These are phyloP conservation scores for Theileria parva DNA, from an alignment of 169 alveolate species.

Conservation along the genomic window DNA sequence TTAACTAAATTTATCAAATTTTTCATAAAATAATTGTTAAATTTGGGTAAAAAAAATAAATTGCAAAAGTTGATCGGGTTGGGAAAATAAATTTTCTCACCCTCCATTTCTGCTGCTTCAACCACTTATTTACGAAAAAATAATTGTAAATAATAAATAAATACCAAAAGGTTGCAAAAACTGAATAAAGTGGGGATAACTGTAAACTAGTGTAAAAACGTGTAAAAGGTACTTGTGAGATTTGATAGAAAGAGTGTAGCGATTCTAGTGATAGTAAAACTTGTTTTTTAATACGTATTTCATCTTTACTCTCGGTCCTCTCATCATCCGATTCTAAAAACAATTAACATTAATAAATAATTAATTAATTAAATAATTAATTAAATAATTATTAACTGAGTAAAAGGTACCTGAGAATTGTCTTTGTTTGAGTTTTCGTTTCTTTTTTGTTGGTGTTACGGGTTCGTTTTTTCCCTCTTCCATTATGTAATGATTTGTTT, in stretches of 20 bases:
- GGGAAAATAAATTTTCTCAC: no score
- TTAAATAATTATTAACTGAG: no score
- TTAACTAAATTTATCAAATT: neutral
- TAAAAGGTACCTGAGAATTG: conserved; percentile 8
- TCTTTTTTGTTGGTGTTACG: conserved; percentile 20
- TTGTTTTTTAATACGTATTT: conserved; percentile 14
- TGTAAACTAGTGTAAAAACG: no score
- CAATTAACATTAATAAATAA: neutral
- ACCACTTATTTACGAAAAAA: no score
- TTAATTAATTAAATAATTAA: neutral
- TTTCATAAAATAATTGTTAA: no score
- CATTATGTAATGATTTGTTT: neutral
- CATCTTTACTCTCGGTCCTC: conserved; percentile 36
- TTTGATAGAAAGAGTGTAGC: conserved; percentile 12
- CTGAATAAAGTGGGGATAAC: no score
- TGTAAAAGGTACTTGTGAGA: conserved; percentile 23
- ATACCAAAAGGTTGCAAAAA: no score
- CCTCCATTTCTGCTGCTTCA: no score
- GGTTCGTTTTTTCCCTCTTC: neutral
- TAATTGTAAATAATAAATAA: no score
- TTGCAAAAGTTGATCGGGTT: no score
- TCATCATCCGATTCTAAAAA: neutral
- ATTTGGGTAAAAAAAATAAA: no score
- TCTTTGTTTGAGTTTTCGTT: conserved; percentile 35
- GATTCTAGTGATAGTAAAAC: conserved; percentile 28